Percentiles rank a stretch among this genome's conserved stretches.
These are phyloP conservation scores for Fusarium pseudonygamai DNA, from an alignment of 2,329 filamentous ascomycete genomes.

Conservation along the genomic window DNA sequence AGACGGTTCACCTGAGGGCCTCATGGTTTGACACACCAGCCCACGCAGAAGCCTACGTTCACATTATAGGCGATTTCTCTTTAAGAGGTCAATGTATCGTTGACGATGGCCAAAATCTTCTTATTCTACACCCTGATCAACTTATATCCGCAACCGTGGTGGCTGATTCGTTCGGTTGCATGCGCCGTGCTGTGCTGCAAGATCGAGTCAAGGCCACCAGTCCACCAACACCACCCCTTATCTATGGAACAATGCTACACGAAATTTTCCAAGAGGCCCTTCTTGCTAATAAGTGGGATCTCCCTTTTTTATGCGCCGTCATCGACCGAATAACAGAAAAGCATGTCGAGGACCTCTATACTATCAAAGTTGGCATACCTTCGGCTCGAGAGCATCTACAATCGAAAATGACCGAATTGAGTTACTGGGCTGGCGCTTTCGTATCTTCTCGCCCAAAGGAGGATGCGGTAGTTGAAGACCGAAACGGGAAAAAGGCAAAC, in stretches of 20 bases:
- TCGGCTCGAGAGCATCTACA: slow-evolving; percentile 82
- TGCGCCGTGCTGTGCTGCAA: slow-evolving; percentile 89
- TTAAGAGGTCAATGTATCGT: slow-evolving; percentile 77
- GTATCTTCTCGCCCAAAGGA: slow-evolving; percentile 74
- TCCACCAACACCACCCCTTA: slow-evolving; percentile 79
- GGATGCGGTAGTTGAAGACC: slow-evolving; percentile 80
- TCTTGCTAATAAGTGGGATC: slow-evolving; percentile 83
- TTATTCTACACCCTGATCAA: slow-evolving; percentile 95
- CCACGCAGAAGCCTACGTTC: slow-evolving; percentile 78
- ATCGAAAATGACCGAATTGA: slow-evolving; percentile 84
- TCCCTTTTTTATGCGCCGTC: slow-evolving; percentile 69
- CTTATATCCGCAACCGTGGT: slow-evolving; percentile 94
- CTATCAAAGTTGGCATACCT: slow-evolving; percentile 78
- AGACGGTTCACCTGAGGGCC: slow-evolving; percentile 79
- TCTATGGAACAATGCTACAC: slow-evolving; percentile 94
- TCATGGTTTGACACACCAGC: slow-evolving; percentile 88
- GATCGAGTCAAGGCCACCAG: slow-evolving; percentile 93
- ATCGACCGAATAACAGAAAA: slow-evolving; percentile 76
- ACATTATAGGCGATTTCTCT: slow-evolving; percentile 84
- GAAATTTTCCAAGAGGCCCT: slow-evolving; percentile 95
- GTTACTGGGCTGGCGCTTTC: slow-evolving; percentile 85
- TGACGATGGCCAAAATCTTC: slow-evolving; percentile 82
- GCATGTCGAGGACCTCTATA: slow-evolving; percentile 89
- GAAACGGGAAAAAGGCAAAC: slow-evolving; percentile 77
- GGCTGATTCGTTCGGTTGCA: slow-evolving; percentile 94